Base-by-base conservation (phyloP, 2,329 filamentous ascomycete genomes). In the Alternaria postmessia region DNA sequence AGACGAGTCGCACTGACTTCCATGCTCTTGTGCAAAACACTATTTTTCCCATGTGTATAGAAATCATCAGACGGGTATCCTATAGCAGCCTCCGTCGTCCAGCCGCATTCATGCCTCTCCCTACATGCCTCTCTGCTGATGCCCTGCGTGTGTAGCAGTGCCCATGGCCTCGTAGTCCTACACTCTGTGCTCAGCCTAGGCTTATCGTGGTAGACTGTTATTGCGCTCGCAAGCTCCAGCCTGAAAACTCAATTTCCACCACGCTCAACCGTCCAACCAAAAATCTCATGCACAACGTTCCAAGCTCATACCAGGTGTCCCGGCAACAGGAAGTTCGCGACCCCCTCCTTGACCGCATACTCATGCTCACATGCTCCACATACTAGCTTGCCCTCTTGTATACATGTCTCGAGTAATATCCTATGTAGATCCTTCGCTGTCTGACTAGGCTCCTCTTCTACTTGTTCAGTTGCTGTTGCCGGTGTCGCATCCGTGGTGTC, bases 311-410 rank as follows among this genome's bases (percentile, higher is more conserved):
- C 95, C 79, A 99, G 81, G 82, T 99, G 95, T 72, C 91, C 95
- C 12, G 95, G 95, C 69, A 99, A 81, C 75, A 99, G 81, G 74
- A 99, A 99, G 80, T 98, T 98, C 61, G 93, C 93, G 78, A 98
- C 97, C 5, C 95, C 95, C 81, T 99, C 94, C 77, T 95, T 94
- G 64, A 99, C 90, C 60, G 89, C 89, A 80, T 98, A 99, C 82
- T 96, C 92, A 77, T 98, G 94, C 48, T 91, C 92, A 76, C 95
- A 99, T 79, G 91, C 91, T 48, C 88, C 93, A 78, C 95, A 99
- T 5, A 94, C 91, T 66, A 99, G 84, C 80, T 92, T 94, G 3
- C 95, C 95, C 80, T 94, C 91, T 38, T 88, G 86, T 61, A 99
- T 91, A 72, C 93, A 91, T 61, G 95, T 99, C 85, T 98, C 92